These are phyloP conservation scores for Aquilaria agallochum DNA, from an alignment of 441 rosid genomes.

Conservation along the genomic window DNA sequence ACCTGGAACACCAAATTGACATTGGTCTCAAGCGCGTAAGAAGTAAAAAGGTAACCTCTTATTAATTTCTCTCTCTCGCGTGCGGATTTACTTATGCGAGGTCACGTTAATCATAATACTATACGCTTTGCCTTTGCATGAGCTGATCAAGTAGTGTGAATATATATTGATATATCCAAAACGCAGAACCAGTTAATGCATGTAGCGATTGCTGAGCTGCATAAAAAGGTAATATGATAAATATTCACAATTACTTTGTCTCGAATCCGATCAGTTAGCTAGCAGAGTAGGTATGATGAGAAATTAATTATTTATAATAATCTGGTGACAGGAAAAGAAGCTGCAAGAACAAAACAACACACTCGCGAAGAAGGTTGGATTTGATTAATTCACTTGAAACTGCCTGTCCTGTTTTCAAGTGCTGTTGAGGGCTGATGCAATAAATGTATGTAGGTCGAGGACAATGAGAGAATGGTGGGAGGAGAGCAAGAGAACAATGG, in stretches of 20 bases:
- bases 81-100: not conserved
- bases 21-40: slow-evolving; percentile 53
- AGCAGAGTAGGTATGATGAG: not conserved
- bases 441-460: slow-evolving; percentile 29
- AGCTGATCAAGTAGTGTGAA: too few species aligned
- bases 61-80: not conserved
- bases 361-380: slow-evolving; percentile 41
- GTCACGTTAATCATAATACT: too few species aligned
- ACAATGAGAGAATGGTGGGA: slow-evolving; percentile 23
- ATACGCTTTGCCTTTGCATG: too few species aligned
- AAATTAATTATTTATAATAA: not conserved
- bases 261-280: too few species aligned
- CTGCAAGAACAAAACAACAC: slow-evolving; percentile 41
- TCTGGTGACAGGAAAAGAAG: slow-evolving; percentile 36
- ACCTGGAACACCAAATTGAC: slow-evolving; percentile 63
- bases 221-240: slow-evolving; percentile 36
- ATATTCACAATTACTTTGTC: not conserved
- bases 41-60: slow-evolving; percentile 34
- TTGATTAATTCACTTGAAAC: not conserved
- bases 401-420: too few species aligned
- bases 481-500: too few species aligned
- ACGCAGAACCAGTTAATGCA: slow-evolving; percentile 51
- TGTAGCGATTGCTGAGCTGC: slow-evolving; percentile 42
- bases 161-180: not conserved
- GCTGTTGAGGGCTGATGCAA: not conserved